Conservation (phyloP, 176 grass and related monocot species). For the Secale cereale region DNA sequence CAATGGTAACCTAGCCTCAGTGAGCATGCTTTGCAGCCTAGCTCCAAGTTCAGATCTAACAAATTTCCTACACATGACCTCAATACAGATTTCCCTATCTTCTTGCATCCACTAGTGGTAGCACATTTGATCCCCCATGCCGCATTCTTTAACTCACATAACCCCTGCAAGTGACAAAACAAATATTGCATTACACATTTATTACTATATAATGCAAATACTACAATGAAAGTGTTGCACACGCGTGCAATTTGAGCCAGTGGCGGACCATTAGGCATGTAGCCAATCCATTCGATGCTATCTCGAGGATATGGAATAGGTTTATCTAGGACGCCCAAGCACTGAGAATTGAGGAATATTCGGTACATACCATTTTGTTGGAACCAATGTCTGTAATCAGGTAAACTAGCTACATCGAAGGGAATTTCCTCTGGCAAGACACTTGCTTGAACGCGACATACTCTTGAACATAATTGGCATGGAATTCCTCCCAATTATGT, state of each 20-base stretch:
- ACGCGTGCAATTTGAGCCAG: background rate
- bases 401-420: background rate
- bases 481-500: background rate
- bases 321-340: background rate
- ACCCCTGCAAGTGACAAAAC: too few species aligned
- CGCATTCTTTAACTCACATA: too few species aligned
- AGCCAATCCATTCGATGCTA: background rate
- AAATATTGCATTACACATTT: too few species aligned
- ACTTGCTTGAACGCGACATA: background rate
- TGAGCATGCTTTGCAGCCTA: background rate
- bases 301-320: background rate
- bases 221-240: background rate
- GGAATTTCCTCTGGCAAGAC: background rate
- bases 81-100: background rate
- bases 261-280: background rate
- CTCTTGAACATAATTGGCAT: background rate
- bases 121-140: too few species aligned
- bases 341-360: background rate
- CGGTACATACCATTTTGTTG: background rate
- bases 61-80: background rate
- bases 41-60: background rate
- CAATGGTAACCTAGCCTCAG: background rate
- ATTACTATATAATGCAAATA: too few species aligned
- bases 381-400: background rate
- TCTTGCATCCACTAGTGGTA: background rate